Conservation (phyloP, 768 basidiomycete genomes). For the Kwoniella pini region DNA sequence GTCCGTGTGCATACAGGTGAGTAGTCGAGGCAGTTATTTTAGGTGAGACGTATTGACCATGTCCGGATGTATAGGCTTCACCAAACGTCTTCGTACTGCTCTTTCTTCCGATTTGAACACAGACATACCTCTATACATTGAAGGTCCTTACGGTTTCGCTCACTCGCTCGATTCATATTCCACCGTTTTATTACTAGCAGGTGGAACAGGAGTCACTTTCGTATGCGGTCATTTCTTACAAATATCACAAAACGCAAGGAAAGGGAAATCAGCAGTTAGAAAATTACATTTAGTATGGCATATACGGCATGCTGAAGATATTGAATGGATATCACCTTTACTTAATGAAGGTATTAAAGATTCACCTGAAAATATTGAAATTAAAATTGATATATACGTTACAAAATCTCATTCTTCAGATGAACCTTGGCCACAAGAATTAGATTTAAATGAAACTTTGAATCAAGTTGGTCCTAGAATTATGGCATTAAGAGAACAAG, state of each 20-base stretch:
- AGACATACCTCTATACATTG: conserved; percentile 27
- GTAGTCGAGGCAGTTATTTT: neutral
- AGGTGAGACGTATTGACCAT: neutral
- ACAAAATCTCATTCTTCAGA: conserved; percentile 28
- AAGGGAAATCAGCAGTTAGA: conserved; percentile 21
- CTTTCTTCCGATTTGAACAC: conserved; percentile 6
- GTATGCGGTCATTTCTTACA: conserved; percentile 29
- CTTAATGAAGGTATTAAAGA: conserved; percentile 24
- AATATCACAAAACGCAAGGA: conserved; percentile 8
- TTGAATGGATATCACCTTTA: conserved; percentile 32
- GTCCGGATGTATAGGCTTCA: conserved; percentile 28
- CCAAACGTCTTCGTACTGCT: conserved; percentile 26
- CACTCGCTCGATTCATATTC: conserved; percentile 26
- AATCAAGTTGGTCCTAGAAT: conserved; percentile 1
- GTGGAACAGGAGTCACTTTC: conserved; percentile 43
- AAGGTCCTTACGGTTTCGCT: conserved; percentile 40
- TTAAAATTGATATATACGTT: conserved; percentile 31
- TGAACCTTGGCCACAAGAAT: conserved; percentile 22
- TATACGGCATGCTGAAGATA: conserved; percentile 36
- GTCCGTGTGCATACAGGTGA: conserved; percentile 36
- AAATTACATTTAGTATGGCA: conserved; percentile 49
- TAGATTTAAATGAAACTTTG: conserved; percentile 12
- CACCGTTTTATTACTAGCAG: conserved; percentile 36
- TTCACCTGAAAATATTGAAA: neutral
- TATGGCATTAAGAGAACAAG: neutral